A percentile compares a stretch with the other conserved stretches of the same genome.
Evolutionary conservation across 164 flowering plant species (phyloP).

Genomic region (Liquidambar formosana): DNA sequence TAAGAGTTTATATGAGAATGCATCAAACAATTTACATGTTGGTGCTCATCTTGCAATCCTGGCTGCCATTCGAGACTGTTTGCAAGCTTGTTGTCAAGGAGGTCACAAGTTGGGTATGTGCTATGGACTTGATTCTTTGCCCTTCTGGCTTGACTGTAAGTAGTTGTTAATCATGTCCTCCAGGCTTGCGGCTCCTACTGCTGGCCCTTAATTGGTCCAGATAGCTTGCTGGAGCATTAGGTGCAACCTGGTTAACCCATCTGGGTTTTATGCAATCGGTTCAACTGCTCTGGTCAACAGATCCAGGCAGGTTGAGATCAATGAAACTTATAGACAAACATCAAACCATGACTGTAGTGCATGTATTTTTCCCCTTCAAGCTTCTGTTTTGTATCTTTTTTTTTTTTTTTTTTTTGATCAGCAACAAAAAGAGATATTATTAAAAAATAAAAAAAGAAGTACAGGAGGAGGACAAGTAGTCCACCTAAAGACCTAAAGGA

Average conservation of each 20-base stretch:
- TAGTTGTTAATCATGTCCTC: too few species aligned
- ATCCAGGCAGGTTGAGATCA: background rate
- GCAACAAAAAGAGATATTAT: too few species aligned
- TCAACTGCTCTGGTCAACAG: background rate
- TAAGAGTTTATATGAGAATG: conserved; percentile 77
- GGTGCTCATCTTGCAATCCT: conserved; percentile 77
- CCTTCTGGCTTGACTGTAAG: too few species aligned
- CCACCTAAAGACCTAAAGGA: too few species aligned
- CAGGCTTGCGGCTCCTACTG: too few species aligned
- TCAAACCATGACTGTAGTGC: background rate
- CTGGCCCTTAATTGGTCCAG: too few species aligned
- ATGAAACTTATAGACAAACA: background rate
- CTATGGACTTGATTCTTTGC: background rate
- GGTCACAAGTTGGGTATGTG: conserved; percentile 83
- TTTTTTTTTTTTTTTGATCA: too few species aligned
- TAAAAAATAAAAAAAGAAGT: too few species aligned
- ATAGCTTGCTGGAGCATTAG: background rate
- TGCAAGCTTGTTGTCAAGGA: conserved; percentile 98
- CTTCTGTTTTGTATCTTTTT: too few species aligned
- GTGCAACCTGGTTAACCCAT: background rate
- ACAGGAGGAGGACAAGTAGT: too few species aligned
- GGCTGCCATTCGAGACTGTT: conserved; percentile 88
- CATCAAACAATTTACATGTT: conserved; percentile 61
- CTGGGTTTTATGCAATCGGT: background rate
- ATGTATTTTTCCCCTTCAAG: background rate